Evolutionary conservation across 2,329 filamentous ascomycete genomes (phyloP).

Genomic region (Phoma sp.): DNA sequence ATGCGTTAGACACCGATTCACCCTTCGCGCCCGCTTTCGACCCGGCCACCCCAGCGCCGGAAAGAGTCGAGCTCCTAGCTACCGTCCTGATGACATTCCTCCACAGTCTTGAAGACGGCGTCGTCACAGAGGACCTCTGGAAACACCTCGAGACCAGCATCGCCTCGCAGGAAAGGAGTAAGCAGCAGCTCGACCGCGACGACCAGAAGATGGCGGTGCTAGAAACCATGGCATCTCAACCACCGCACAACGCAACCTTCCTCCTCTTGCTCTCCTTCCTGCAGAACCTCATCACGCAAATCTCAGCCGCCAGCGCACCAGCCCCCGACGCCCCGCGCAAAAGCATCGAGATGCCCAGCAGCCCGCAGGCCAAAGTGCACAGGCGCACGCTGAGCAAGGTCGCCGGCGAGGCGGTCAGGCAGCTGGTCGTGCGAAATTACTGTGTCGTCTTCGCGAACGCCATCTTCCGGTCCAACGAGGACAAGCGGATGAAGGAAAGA

Average conservation of each 20-base stretch:
- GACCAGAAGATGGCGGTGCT: constrained; percentile 69
- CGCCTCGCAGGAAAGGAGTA: constrained; percentile 49
- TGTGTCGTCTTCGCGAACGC: constrained; percentile 70
- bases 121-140: constrained; percentile 77
- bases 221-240: constrained; percentile 71
- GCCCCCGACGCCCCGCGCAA: constrained; percentile 32
- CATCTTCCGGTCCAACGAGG: constrained; percentile 62
- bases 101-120: constrained; percentile 75
- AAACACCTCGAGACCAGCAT: constrained; percentile 39
- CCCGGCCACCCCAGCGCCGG: constrained; percentile 64
- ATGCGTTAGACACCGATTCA: constrained; percentile 75
- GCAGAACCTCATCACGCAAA: constrained; percentile 62
- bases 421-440: constrained; percentile 66
- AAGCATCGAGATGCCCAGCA: constrained; percentile 36
- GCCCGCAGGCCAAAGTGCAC: constrained; percentile 47
- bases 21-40: constrained; percentile 66
- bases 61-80: constrained; percentile 76
- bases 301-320: constrained; percentile 45
- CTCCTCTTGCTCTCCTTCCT: constrained; percentile 85
- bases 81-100: constrained; percentile 79
- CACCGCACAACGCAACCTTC: constrained; percentile 86
- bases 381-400: constrained; percentile 52
- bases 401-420: constrained; percentile 60
- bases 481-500: constrained; percentile 56
- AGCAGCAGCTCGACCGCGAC: constrained; percentile 53